Base-by-base conservation (phyloP, 495 filamentous ascomycete genomes). In the Hypoxylon trugodes region DNA sequence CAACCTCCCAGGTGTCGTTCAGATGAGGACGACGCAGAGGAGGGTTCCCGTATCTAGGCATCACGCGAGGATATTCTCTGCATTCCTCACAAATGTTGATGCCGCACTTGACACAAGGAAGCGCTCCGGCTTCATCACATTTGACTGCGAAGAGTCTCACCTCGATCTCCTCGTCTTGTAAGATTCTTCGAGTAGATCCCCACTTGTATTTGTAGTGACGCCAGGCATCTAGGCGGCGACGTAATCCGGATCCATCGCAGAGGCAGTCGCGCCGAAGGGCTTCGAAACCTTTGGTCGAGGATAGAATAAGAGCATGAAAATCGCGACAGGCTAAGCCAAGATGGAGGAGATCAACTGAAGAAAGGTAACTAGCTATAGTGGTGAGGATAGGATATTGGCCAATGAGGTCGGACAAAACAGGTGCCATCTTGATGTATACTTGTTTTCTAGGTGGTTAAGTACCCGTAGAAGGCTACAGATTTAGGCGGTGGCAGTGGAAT, bases 1-100 rank as follows among this genome's bases (percentile, higher is more conserved):
- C 5, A 25, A 4, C 19, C 9, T 25, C 2, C 6, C 19, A 10
- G 9, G 6, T 2, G 2, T 6, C 12, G 35, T 28, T 41, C n/a
- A 52, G 22, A 18, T 52, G 49, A 12, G 49, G 49, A 4, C 49
- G 49, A 6, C 35, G 49, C 33, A 13, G n/a, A 1, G 9, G n/a
- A 16, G 4, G 19, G 16, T 12, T 2, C 5, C 9, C 9, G 19
- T 16, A n/a, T n/a, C n/a, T n/a, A n/a, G n/a, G 35, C 24, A 25
- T 42, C 50, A 55, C 12, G 35, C 49, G 49, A 19, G 49, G 49
- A 10, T 5, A 26, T 9, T 26, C 21, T 19, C 52, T 15, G 28
- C 56, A 40, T 13, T 62, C 64, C 22, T 68, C 59, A 42, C 65
- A 68, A 26, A 68, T 42, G 49, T 68, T 64, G 26, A 68, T 28